phyloP scores from a whole-genome alignment of 1,284 basidiomycete species.

The Austroboletus novae-zelandiae region DNA sequence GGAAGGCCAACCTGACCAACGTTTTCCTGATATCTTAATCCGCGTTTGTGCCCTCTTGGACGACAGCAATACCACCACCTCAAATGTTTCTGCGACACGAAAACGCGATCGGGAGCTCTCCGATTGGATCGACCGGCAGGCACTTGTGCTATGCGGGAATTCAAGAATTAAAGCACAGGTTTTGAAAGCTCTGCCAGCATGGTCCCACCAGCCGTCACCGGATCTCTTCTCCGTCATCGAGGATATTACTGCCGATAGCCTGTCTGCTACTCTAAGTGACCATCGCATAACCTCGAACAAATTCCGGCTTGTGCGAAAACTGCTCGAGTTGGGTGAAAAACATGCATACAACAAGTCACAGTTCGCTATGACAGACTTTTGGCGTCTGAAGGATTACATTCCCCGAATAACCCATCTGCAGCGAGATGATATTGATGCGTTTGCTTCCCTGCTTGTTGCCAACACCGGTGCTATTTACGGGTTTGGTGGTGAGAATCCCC shows the following conservation, averaged over 20 bases:
- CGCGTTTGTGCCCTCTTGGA: slow-evolving; percentile 60
- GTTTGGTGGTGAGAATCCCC: slow-evolving; percentile 50
- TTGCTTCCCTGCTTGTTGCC: slow-evolving; percentile 67
- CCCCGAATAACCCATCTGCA: slow-evolving; percentile 50
- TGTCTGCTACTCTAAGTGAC: slow-evolving; percentile 57
- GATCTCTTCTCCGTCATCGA: slow-evolving; percentile 44
- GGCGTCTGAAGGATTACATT: slow-evolving; percentile 78
- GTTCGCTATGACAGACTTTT: slow-evolving; percentile 69
- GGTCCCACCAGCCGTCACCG: slow-evolving; percentile 61
- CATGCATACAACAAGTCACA: slow-evolving; percentile 39
- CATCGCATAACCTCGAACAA: slow-evolving; percentile 62
- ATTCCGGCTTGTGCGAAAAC: slow-evolving; percentile 67
- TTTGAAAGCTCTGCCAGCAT: slow-evolving; percentile 60
- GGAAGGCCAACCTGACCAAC: slow-evolving; percentile 40
- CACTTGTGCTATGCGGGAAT: slow-evolving; percentile 41
- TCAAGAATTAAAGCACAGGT: slow-evolving; percentile 44
- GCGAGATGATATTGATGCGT: slow-evolving; percentile 68
- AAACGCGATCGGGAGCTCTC: slow-evolving; percentile 48
- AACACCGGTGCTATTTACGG: slow-evolving; percentile 58
- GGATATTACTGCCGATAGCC: slow-evolving; percentile 42
- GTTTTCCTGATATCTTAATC: slow-evolving; percentile 64
- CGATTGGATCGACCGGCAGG: slow-evolving; percentile 63
- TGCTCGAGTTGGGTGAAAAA: slow-evolving; percentile 46
- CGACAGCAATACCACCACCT: slow-evolving; percentile 40
- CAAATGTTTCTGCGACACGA: slow-evolving; percentile 28